Evolutionary conservation across 768 basidiomycete genomes (phyloP), one percentile per base, ranked within the genome.

Genomic region (Collybia sp.): DNA sequence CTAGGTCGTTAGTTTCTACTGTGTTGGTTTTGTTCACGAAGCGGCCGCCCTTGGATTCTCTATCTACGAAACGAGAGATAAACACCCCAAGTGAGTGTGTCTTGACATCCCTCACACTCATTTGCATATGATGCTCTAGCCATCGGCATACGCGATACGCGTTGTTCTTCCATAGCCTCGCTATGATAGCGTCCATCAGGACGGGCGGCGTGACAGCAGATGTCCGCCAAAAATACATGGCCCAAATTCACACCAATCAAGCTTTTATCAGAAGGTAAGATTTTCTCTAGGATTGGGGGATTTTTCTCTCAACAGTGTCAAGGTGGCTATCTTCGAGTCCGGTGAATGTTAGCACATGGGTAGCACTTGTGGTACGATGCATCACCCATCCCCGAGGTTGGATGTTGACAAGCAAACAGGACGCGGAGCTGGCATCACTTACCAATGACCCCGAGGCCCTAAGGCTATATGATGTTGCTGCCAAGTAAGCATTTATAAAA

Each of bases 321-420:
- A 85, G 83, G 50, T 88, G 86, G 86, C 55, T 81, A 8, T 80
- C 82, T 0, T 76, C 83, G 1, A 83, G 82, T 52, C 81, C 85
- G 9, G 77, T 83, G 19, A 88, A 86, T 56, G 76, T 70, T 15
- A 79, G 76, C 49, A 73, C 80, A 13, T 87, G 85, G 86, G 68
- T 83, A 30, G 76, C 81, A 2, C 70, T 88, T 11, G 75, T 88
- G 36, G 83, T 83, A 61, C 49, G 76, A 65, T 38, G 36, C 33
- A 30, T 30, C 8, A 30, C 33, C 16, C 41, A 25, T 38, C 16
- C 30, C 12, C 20, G 30, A 10, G 19, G 36, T 37, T 32, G 11
- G 6, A 12, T n/a, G 12, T 34, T 48, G 19, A 35, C 33, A 11
- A 20, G 16, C 12, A 4, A n/a, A 25, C n/a, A 86, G 83, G 83